phyloP scores from a whole-genome alignment of 805 yeast genomes.

The Saccharomycopsis sp. region DNA sequence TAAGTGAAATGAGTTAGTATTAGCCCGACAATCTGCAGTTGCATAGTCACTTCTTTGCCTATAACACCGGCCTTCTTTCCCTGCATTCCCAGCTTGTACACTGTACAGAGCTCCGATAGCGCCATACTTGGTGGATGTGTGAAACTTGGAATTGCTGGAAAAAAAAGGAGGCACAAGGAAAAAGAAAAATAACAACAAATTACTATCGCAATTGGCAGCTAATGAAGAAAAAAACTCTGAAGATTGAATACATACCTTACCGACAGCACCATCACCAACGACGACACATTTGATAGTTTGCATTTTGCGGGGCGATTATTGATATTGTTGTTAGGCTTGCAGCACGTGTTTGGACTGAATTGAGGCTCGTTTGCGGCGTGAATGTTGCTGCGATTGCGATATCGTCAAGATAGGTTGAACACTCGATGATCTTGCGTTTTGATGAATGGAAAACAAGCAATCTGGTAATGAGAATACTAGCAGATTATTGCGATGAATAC shows the following conservation, averaged over 20 bases:
- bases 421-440: not conserved
- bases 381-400: not conserved
- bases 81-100: too few relatives aligned
- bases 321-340: not conserved
- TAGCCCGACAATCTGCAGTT: too few relatives aligned
- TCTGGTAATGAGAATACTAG: not conserved
- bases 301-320: conserved; percentile 26
- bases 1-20: conserved; percentile 21
- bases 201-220: not conserved
- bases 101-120: too few relatives aligned
- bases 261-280: conserved; percentile 99
- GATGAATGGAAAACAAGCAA: too few relatives aligned
- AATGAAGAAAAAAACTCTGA: not conserved
- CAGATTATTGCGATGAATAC: not conserved
- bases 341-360: not conserved
- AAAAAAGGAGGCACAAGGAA: not conserved
- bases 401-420: not conserved
- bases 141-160: not conserved
- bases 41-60: too few relatives aligned
- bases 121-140: not conserved
- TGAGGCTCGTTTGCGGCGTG: not conserved
- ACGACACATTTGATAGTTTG: conserved; percentile 85
- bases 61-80: too few relatives aligned
- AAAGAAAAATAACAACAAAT: not conserved
- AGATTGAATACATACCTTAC: conserved; percentile 44